phyloP scores from a whole-genome alignment of 805 yeast genomes.

The Starmerella bombi region DNA sequence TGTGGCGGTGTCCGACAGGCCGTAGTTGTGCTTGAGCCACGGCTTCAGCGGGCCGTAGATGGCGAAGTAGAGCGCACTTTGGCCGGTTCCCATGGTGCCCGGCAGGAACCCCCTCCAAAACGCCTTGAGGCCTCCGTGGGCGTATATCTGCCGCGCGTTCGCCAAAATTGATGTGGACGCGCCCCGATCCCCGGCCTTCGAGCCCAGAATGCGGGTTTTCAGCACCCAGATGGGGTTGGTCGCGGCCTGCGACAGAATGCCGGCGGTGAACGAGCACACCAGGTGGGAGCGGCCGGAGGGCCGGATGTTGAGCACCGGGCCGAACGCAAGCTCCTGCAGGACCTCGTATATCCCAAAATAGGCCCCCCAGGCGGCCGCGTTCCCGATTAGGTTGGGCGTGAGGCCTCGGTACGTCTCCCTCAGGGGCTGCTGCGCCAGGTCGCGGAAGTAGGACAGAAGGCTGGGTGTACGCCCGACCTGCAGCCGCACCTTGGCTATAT shows the following conservation, averaged over 20 bases:
- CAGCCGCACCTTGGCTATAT: slow-evolving; percentile 66
- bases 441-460: slow-evolving; percentile 6
- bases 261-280: slow-evolving; percentile 56
- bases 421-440: slow-evolving; percentile 7
- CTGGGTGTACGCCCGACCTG: slow-evolving; percentile 40
- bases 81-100: slow-evolving; percentile 68
- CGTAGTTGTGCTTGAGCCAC: slow-evolving; percentile 3
- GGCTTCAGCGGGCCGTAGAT: slow-evolving; percentile 67
- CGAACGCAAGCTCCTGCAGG: slow-evolving; percentile 12
- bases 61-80: slow-evolving; percentile 79
- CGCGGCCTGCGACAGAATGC: slow-evolving; percentile 54
- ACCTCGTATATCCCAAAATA: slow-evolving; percentile 65
- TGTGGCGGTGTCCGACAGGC: slow-evolving; percentile 25
- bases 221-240: slow-evolving; percentile 95
- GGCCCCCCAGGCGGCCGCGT: slow-evolving; percentile 76
- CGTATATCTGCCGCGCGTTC: slow-evolving; percentile 39
- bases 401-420: slow-evolving; percentile 58
- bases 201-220: slow-evolving; percentile 74
- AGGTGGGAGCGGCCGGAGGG: slow-evolving; percentile 14
- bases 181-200: slow-evolving; percentile 24
- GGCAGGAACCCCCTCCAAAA: slow-evolving; percentile 68
- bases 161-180: slow-evolving; percentile 47
- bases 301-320: slow-evolving; percentile 2
- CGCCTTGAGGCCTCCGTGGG: slow-evolving; percentile 44
- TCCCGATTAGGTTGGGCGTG: slow-evolving; percentile 68